Base-by-base conservation (phyloP, 2,329 filamentous ascomycete species). In the Arthrobotrys entomopaga region DNA sequence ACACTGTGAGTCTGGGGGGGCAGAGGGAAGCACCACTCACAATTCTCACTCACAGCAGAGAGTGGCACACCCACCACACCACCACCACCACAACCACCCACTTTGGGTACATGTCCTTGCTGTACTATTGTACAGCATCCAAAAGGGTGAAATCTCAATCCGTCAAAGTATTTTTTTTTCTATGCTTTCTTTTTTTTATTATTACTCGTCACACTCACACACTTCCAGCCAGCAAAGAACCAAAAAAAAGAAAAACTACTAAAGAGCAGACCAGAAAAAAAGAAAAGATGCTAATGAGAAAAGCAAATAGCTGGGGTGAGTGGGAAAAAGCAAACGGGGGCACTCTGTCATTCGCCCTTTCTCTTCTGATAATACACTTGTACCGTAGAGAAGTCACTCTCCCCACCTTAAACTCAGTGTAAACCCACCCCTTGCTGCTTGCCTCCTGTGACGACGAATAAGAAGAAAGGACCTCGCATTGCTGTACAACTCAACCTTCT, bases 401-500 rank as follows among this genome's bases (percentile, higher is more conserved):
- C 63, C 65, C 65, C 65, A 70, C 65, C 65, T 61, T 69, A 43
- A 53, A 40, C 54, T 38, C 64, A 60, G 43, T 34, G 29, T 34
- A 34, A 34, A 54, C 65, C 54, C 65, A 43, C 54, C 57, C 65
- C 65, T 64, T 70, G 65, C 65, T 70, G 65, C 65, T 56, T 70
- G 65, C 42, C 43, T 46, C 63, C 60, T 64, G 70, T 66, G 70
- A 74, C 70, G 70, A 74, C 70, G 70, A 74, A 74, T 74, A 74
- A 74, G 63, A 74, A 57, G 50, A 65, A 66, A 52, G 57, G 63
- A 34, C 70, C 43, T 67, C 70, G 70, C 70, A 74, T 74, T 74
- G 70, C 63, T 74, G 70, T 74, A 74, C 70, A 74, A 74, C 70
- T 74, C 70, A 73, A 65, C 63, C 67, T 65, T 49, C 58, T 53